These are phyloP conservation scores for Podospora pseudopauciseta DNA, from an alignment of 495 filamentous ascomycete genomes.

Conservation along the genomic window DNA sequence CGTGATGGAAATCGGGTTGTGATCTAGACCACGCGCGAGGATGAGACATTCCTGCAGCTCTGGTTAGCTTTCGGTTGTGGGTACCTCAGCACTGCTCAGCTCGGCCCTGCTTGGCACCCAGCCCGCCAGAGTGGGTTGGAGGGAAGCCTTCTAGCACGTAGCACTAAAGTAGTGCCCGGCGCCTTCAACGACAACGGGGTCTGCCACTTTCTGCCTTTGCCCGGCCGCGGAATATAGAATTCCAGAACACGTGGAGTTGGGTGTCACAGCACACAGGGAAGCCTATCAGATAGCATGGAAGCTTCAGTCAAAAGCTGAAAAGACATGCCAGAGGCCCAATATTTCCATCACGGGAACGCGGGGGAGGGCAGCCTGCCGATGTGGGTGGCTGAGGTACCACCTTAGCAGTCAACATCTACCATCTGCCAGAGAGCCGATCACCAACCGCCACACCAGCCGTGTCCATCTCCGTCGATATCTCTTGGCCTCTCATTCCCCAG, in stretches of 20 bases:
- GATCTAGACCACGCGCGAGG: slow-evolving; percentile 5
- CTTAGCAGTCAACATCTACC: neutral
- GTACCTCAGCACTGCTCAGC: slow-evolving; percentile 3
- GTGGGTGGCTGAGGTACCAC: neutral
- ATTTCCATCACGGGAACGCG: neutral
- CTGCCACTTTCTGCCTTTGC: neutral
- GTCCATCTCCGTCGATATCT: neutral
- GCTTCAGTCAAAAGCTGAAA: neutral
- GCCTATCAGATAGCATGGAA: neutral
- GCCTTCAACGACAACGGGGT: neutral
- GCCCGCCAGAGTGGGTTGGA: slow-evolving; percentile 1
- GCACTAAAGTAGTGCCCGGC: slow-evolving; percentile 12
- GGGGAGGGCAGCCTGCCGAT: neutral
- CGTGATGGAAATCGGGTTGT: neutral
- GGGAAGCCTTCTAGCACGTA: neutral
- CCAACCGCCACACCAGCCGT: neutral
- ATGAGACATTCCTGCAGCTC: slow-evolving; percentile 6
- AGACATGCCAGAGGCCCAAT: neutral
- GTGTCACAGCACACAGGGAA: neutral
- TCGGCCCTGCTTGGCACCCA: neutral
- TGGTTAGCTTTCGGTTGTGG: slow-evolving; percentile 6
- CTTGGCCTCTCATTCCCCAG: neutral
- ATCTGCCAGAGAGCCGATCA: neutral
- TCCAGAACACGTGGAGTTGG: slow-evolving; percentile 7
- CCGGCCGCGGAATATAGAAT: neutral